Base-by-base conservation (phyloP, 306 rosid genomes). In the Abrus precatorius region DNA sequence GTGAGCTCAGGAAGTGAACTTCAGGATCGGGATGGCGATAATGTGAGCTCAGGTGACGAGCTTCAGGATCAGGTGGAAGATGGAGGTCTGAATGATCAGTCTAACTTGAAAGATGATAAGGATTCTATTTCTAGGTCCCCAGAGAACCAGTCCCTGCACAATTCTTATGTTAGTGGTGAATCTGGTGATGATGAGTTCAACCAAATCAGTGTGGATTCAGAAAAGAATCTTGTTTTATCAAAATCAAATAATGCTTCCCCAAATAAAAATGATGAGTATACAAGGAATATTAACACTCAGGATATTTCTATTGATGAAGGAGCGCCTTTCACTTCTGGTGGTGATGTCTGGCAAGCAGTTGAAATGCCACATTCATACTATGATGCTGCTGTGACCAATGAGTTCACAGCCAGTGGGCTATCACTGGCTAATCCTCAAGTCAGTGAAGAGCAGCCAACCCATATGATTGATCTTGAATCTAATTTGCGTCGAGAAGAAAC, bases 311-410 rank as follows among this genome's bases (percentile, higher is more conserved):
- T 79, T 70, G 76, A 84, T 71, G 87, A 79, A 80, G 89, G 86
- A 71, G 81, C 43, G 14, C 86, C 89, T 65, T 80, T 89, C 48
- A 44, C 89, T 47, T 81, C 96, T 68, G 69, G 79, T 28, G 83
- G 79, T 77, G 91, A 83, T 82, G 90, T 80, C 68, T 90, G 97
- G 96, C 91, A 88, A 50, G 82, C 87, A 60, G 86, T 79, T 83
- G 87, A 77, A 78, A 75, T 89, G 84, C 87, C 93, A 44, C 92
- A 90, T 78, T 56, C 97, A 72, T 91, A 85, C 88, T 89, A 86
- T 87, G 93, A 87, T 80, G 79, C 98, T 74, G 77, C 89, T n/a
- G 83, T 71, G 68, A 59, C 86, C 87, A 89, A 82, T 47, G 91
- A 84, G 54, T 87, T 77, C 81, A 52, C 91, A 61, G 64, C 84